Conservation (phyloP, 345 rosid species). For the Orychophragmus violaceus region DNA sequence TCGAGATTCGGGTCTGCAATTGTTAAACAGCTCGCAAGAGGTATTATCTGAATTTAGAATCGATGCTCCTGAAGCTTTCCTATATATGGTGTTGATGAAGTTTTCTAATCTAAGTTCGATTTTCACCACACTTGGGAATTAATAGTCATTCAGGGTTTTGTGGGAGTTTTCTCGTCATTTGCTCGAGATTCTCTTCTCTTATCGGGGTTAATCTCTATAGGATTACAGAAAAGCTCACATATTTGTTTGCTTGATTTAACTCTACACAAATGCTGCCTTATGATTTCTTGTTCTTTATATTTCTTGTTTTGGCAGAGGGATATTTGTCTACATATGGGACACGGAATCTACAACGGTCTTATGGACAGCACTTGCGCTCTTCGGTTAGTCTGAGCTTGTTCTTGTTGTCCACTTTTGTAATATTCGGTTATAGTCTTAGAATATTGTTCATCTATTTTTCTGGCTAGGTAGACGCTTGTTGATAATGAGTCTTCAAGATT, state of each 20-base stretch:
- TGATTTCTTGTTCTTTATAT: neutral
- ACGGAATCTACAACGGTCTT: too few relatives aligned
- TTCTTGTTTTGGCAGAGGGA: too few relatives aligned
- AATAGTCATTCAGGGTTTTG: too few relatives aligned
- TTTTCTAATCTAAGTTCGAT: neutral
- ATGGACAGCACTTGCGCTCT: too few relatives aligned
- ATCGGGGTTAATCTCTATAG: too few relatives aligned
- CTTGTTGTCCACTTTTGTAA: too few relatives aligned
- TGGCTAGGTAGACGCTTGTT: neutral
- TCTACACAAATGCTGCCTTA: neutral
- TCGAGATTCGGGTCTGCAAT: conserved; percentile 40
- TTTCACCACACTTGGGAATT: too few relatives aligned
- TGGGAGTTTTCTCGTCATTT: too few relatives aligned
- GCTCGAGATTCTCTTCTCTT: neutral
- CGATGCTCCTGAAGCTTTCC: neutral
- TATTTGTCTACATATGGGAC: too few relatives aligned
- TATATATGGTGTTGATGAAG: neutral
- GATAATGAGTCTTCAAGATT: neutral
- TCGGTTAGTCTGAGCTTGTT: too few relatives aligned
- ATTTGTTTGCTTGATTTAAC: neutral
- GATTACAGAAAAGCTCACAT: neutral
- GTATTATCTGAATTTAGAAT: conserved; percentile 22
- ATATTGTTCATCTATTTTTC: too few relatives aligned
- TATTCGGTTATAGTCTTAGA: too few relatives aligned
- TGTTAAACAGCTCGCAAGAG: conserved; percentile 43